Conservation (phyloP, 768 basidiomycete species). For the Grammothele lineata region DNA sequence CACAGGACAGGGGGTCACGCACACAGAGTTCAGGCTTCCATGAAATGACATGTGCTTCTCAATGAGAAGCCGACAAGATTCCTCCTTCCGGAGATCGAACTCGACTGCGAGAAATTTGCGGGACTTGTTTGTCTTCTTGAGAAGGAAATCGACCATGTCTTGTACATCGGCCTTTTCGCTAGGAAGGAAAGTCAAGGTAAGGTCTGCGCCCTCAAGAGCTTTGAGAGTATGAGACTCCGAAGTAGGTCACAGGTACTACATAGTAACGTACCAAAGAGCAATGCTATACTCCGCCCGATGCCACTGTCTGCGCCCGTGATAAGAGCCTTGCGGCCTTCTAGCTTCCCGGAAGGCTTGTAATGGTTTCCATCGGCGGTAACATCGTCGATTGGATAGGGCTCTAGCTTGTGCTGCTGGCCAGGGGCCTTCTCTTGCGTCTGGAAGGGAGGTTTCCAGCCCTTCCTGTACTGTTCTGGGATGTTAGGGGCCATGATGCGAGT, state of each 20-base stretch:
- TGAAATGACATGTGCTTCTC: slow-evolving; percentile 35
- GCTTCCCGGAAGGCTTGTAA: slow-evolving; percentile 42
- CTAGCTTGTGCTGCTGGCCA: slow-evolving; percentile 28
- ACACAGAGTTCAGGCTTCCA: slow-evolving; percentile 37
- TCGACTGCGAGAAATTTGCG: slow-evolving; percentile 34
- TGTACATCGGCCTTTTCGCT: slow-evolving; percentile 39
- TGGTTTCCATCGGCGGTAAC: slow-evolving; percentile 39
- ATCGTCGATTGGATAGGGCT: slow-evolving; percentile 36
- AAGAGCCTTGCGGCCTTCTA: slow-evolving; percentile 43
- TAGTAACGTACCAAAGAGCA: slow-evolving; percentile 31
- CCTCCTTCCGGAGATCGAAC: slow-evolving; percentile 37
- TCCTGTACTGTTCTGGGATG: slow-evolving; percentile 25
- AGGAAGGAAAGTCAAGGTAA: slow-evolving; percentile 27
- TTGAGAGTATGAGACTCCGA: not conserved
- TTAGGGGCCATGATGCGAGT: slow-evolving; percentile 4
- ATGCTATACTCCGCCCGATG: slow-evolving; percentile 41
- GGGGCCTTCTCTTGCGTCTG: slow-evolving; percentile 27
- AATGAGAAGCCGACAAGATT: slow-evolving; percentile 34
- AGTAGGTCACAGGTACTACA: not conserved
- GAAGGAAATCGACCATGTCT: slow-evolving; percentile 33
- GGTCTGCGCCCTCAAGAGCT: slow-evolving; percentile 35
- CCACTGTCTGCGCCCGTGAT: slow-evolving; percentile 50
- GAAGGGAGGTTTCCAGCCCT: slow-evolving; percentile 29
- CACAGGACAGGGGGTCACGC: slow-evolving; percentile 8
- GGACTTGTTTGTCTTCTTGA: slow-evolving; percentile 33